phyloP scores from a whole-genome alignment of 345 rosid genomes.

The Pistacia atlantica region DNA sequence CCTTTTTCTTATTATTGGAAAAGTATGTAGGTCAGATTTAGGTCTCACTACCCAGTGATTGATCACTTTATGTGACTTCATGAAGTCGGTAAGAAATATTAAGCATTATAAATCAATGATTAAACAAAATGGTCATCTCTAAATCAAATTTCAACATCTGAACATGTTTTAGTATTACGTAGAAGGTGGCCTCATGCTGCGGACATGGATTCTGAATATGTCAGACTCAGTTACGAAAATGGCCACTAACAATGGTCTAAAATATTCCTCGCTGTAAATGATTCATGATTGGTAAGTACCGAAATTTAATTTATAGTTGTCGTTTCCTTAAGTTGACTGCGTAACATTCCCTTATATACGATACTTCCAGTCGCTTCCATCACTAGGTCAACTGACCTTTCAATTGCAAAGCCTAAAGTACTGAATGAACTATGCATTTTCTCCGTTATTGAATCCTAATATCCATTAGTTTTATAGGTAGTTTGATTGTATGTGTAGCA shows the following conservation, averaged over 20 bases:
- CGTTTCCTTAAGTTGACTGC: slow-evolving; percentile 21
- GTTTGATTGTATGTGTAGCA: no score
- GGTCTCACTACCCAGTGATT: neutral
- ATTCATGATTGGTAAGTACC: neutral
- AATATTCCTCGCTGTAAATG: slow-evolving; percentile 11
- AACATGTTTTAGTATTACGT: neutral
- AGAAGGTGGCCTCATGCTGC: neutral
- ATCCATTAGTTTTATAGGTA: no score
- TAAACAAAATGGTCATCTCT: neutral
- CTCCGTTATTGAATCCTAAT: no score
- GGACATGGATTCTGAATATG: slow-evolving; percentile 12
- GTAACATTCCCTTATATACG: slow-evolving; percentile 6
- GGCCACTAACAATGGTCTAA: slow-evolving; percentile 31
- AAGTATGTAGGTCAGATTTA: no score
- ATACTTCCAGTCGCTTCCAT: slow-evolving; percentile 13
- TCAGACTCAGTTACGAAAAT: slow-evolving; percentile 3
- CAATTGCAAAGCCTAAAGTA: no score
- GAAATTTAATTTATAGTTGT: slow-evolving; percentile 1
- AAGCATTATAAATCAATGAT: neutral
- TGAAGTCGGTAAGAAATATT: neutral
- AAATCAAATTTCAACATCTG: slow-evolving; percentile 4
- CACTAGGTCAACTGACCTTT: slow-evolving; percentile 2
- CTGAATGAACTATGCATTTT: no score
- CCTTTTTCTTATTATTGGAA: slow-evolving; percentile 3
- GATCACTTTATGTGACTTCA: neutral